Conservation (phyloP, 192 early-diverging fungal genomes). For the Backusella australiensis region DNA sequence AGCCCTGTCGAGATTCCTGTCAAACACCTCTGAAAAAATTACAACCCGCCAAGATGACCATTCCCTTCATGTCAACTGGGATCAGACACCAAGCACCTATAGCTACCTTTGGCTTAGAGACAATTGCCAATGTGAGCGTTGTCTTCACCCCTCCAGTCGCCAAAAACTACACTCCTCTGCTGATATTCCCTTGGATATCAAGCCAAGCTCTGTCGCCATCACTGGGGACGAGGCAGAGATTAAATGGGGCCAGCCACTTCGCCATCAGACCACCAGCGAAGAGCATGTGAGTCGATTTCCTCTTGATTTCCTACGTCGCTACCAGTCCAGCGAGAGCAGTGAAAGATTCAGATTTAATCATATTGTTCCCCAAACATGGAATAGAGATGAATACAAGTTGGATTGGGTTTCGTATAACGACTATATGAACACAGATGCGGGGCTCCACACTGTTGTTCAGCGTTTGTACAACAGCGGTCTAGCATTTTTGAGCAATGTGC, state of each 20-base stretch:
- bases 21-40: neutral
- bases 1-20: neutral
- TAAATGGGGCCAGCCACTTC: constrained; percentile 47
- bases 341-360: constrained; percentile 29
- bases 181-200: constrained; percentile 48
- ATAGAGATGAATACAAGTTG: constrained; percentile 31
- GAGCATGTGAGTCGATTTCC: constrained; percentile 36
- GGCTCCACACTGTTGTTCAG: constrained; percentile 50
- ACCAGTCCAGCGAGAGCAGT: constrained; percentile 18
- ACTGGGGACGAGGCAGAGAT: constrained; percentile 36
- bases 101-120: constrained; percentile 58
- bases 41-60: neutral
- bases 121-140: constrained; percentile 55
- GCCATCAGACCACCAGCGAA: constrained; percentile 34
- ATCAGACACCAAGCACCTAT: constrained; percentile 9
- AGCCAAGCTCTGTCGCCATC: constrained; percentile 19
- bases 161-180: constrained; percentile 58
- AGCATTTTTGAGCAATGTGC: constrained; percentile 63
- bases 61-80: constrained; percentile 15
- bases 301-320: constrained; percentile 29
- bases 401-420: constrained; percentile 56
- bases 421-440: constrained; percentile 51
- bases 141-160: constrained; percentile 53
- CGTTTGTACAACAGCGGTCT: constrained; percentile 68
- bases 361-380: constrained; percentile 40